Base-by-base conservation (phyloP, 169 alveolate genomes). In the Cyclospora cayetanensis region DNA sequence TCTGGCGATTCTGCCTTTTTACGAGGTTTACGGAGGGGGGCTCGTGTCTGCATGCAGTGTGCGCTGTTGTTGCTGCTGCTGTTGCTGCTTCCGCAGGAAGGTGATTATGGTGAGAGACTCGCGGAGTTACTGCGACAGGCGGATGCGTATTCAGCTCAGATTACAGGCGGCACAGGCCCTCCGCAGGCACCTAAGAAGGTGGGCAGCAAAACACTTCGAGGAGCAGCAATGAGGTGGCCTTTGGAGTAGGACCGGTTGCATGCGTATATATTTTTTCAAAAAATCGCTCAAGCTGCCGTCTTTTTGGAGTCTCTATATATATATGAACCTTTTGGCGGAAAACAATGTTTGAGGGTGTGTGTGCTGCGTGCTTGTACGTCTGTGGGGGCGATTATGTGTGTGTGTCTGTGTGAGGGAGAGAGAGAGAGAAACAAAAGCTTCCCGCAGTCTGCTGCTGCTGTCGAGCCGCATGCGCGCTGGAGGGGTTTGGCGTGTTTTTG, bases 91-190 rank as follows among this genome's bases (percentile, higher is more conserved):
- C 60, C 15, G 60, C 60, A 46, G 60, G 60, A 46, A 11, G 60
- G 60, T 11, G 85, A 74, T 2, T 35, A 22, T 34, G 85, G 39
- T 2, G 63, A 29, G 65, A 74, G 41, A 22, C 63, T 74, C 65
- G 3, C 35, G 34, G 85, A 74, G 63, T 25, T 74, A 34, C 63
- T 74, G 34, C 85, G 85, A 27, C 55, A 74, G 22, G 63, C 85
- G 37, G 85, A 74, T 37, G 39, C 85, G 37, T 74, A 25, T 63
- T 74, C 85, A 0, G 34, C 85, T 4, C 15, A 37, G 18, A 74
- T 74, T n/a, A 41, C 31, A 4, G 85, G 85, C 2, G 85, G 85
- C 85, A 7, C 85, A 35, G 41, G 85, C 25, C 25, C 7, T 53
- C 43, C 35, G 7, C 12, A 12, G 12, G 37, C 35, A n/a, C 43